These are phyloP conservation scores for Huntiella omanensis DNA, from an alignment of 2,329 filamentous ascomycete genomes.

Conservation along the genomic window DNA sequence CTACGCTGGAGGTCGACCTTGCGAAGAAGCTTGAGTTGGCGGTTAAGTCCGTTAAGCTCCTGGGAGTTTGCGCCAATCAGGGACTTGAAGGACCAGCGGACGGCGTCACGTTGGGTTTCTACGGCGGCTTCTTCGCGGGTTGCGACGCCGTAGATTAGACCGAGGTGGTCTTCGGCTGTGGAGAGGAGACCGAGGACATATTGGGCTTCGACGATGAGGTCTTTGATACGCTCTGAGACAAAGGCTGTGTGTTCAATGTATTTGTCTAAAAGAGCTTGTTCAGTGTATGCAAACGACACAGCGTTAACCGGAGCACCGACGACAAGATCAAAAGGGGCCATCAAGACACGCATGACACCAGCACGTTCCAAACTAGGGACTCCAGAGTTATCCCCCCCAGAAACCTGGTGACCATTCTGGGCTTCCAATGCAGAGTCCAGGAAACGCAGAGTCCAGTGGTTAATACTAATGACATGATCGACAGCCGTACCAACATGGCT, in stretches of 20 bases:
- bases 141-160: slow-evolving; percentile 50
- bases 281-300: slow-evolving; percentile 22
- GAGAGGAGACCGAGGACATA: slow-evolving; percentile 45
- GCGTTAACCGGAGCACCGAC: slow-evolving; percentile 1
- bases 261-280: slow-evolving; percentile 47
- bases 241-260: slow-evolving; percentile 55
- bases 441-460: slow-evolving; percentile 54
- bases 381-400: slow-evolving; percentile 11
- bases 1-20: slow-evolving; percentile 49
- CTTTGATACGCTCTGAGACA: slow-evolving; percentile 49
- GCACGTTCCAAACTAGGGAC: not conserved
- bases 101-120: slow-evolving; percentile 39
- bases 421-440: slow-evolving; percentile 35
- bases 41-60: slow-evolving; percentile 39
- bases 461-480: slow-evolving; percentile 56
- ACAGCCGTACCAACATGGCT: slow-evolving; percentile 54
- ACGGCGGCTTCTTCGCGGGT: slow-evolving; percentile 42
- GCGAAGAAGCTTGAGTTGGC: slow-evolving; percentile 43
- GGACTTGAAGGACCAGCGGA: slow-evolving; percentile 54
- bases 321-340: slow-evolving; percentile 8
- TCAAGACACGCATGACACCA: slow-evolving; percentile 4
- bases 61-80: slow-evolving; percentile 50
- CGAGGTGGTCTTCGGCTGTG: slow-evolving; percentile 49
- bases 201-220: slow-evolving; percentile 51
- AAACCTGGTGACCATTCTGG: slow-evolving; percentile 21